Conservation (phyloP, 768 basidiomycete species). For the Termitomyces sp. region DNA sequence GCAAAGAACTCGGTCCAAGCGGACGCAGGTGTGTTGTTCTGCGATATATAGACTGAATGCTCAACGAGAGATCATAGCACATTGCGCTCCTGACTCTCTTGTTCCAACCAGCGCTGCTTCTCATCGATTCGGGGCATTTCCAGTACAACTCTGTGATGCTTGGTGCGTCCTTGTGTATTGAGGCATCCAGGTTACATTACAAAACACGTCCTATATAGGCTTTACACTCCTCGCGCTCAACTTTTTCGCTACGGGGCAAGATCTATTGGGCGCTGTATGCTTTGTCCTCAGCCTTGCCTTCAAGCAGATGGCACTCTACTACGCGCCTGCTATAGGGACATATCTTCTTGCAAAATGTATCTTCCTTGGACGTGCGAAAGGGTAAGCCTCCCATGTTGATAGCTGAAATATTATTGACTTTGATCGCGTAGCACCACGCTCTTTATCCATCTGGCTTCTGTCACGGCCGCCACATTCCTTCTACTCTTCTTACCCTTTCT, state of each 20-base stretch:
- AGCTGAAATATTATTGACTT: neutral
- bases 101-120: conserved; percentile 77
- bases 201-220: conserved; percentile 36
- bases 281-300: conserved; percentile 88
- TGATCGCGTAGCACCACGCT: conserved; percentile 32
- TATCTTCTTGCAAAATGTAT: conserved; percentile 90
- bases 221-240: conserved; percentile 67
- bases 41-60: neutral
- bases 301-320: conserved; percentile 97
- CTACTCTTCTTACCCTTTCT: conserved; percentile 80
- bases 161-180: conserved; percentile 37
- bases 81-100: conserved; percentile 67
- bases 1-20: conserved; percentile 65
- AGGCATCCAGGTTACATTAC: neutral
- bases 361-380: conserved; percentile 64
- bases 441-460: conserved; percentile 62
- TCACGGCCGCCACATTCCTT: conserved; percentile 60
- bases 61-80: conserved; percentile 38
- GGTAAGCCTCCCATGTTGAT: conserved; percentile 42
- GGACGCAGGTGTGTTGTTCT: conserved; percentile 62
- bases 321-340: conserved; percentile 87
- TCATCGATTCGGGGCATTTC: conserved; percentile 92
- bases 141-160: conserved; percentile 97
- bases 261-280: conserved; percentile 70
- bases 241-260: conserved; percentile 64